These are phyloP conservation scores for Aspergillus sparsus DNA, from an alignment of 495 filamentous ascomycete species.

Conservation along the genomic window DNA sequence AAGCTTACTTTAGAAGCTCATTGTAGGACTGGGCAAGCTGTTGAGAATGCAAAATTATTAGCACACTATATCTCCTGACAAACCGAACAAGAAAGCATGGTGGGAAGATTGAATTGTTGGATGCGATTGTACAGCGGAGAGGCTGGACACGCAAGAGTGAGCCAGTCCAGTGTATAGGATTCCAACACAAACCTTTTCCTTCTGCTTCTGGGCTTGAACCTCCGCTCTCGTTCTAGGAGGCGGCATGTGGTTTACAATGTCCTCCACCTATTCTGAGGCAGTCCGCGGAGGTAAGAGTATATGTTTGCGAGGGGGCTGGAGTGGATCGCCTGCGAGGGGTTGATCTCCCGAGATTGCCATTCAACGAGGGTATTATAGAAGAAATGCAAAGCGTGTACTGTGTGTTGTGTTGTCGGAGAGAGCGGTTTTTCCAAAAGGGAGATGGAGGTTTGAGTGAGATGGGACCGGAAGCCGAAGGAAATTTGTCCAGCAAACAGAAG, in stretches of 20 bases:
- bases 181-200: slow-evolving; percentile 73
- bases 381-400: background rate
- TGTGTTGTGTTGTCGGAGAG: background rate
- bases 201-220: slow-evolving; percentile 87
- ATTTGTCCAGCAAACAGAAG: background rate
- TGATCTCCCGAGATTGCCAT: slow-evolving; percentile 26
- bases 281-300: slow-evolving; percentile 16
- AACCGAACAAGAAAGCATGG: no score
- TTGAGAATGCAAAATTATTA: background rate
- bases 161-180: background rate
- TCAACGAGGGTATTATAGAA: slow-evolving; percentile 16
- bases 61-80: background rate
- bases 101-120: no score
- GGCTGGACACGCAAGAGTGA: background rate
- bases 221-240: slow-evolving; percentile 76
- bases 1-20: slow-evolving; percentile 85
- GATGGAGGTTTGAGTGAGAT: slow-evolving; percentile 7
- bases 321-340: slow-evolving; percentile 11
- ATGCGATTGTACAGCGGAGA: no score
- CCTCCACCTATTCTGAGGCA: slow-evolving; percentile 32
- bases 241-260: slow-evolving; percentile 53
- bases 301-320: slow-evolving; percentile 7
- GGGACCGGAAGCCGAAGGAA: slow-evolving; percentile 13
- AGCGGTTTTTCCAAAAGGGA: slow-evolving; percentile 4
- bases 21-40: slow-evolving; percentile 97